Conservation (phyloP, 2,329 filamentous ascomycete genomes). For the Xylariaceae sp. region DNA sequence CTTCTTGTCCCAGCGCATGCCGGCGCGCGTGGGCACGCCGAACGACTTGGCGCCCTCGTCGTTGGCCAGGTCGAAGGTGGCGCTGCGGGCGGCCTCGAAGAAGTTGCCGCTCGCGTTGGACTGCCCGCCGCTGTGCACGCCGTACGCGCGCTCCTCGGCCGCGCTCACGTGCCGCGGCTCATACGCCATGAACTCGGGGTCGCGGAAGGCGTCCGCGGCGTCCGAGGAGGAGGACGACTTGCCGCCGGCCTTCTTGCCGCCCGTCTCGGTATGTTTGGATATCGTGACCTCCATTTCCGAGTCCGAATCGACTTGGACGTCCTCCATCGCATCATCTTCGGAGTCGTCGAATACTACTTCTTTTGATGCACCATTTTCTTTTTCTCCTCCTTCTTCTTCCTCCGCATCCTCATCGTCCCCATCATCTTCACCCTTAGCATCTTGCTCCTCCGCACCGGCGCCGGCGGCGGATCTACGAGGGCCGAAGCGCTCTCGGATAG, state of each 20-base stretch:
- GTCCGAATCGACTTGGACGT: conserved; percentile 39
- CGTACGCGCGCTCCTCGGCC: conserved; percentile 87
- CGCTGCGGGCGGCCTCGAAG: conserved; percentile 77
- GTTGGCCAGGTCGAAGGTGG: conserved; percentile 86
- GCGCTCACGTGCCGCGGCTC: conserved; percentile 73
- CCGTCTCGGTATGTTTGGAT: conserved; percentile 46
- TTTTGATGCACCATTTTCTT: neutral
- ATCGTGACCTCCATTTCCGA: conserved; percentile 69
- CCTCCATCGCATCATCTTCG: conserved; percentile 21
- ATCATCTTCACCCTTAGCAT: conserved; percentile 4
- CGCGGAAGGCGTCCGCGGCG: conserved; percentile 49
- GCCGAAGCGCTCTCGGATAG: conserved; percentile 63
- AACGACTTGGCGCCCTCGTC: conserved; percentile 80
- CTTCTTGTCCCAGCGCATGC: conserved; percentile 96
- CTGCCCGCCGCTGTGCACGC: conserved; percentile 70
- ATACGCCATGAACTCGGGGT: conserved; percentile 96
- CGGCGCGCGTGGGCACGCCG: conserved; percentile 65
- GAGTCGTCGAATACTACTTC: conserved; percentile 4
- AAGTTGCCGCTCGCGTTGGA: conserved; percentile 66
- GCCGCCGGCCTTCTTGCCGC: conserved; percentile 39
- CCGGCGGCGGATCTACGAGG: conserved; percentile 41
- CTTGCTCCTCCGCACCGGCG: conserved; percentile 20
- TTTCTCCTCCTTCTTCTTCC: conserved; percentile 6
- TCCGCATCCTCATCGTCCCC: conserved; percentile 7
- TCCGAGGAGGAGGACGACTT: conserved; percentile 1